Evolutionary conservation across 306 rosid species (phyloP).

Genomic region (Vachellia pachyceras): DNA sequence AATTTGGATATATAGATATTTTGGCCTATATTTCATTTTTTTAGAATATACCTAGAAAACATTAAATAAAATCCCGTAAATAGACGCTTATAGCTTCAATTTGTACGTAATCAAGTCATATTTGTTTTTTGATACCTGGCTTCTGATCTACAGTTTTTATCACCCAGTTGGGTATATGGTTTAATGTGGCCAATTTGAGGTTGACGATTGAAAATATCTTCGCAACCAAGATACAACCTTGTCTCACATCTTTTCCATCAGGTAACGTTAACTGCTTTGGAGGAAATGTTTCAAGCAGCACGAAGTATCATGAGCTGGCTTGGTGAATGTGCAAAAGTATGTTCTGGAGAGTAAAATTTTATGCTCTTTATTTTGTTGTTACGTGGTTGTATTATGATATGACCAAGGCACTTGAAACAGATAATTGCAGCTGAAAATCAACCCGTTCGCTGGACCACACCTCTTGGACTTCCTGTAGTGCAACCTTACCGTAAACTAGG

Average conservation of each 20-base stretch:
- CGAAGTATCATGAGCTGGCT: slow-evolving; percentile 94
- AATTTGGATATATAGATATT: not conserved
- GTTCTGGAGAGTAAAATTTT: slow-evolving; percentile 30
- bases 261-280: slow-evolving; percentile 88
- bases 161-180: not conserved
- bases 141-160: not conserved
- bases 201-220: slow-evolving; percentile 12
- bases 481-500: slow-evolving; percentile 90
- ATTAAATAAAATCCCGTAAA: not conserved
- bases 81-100: not conserved
- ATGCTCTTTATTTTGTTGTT: slow-evolving; percentile 3
- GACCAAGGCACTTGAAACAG: slow-evolving; percentile 53
- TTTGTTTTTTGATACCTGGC: not conserved
- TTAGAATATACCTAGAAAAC: not conserved
- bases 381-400: slow-evolving; percentile 21
- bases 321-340: slow-evolving; percentile 92
- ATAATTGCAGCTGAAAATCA: slow-evolving; percentile 87
- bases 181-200: not conserved
- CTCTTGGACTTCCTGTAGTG: slow-evolving; percentile 97
- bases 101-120: not conserved
- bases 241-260: slow-evolving; percentile 45
- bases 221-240: slow-evolving; percentile 7
- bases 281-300: slow-evolving; percentile 96
- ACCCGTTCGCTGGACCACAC: slow-evolving; percentile 94
- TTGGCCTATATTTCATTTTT: not conserved